Percentiles rank a stretch among this genome's conserved stretches.
Conservation (phyloP, 2,329 filamentous ascomycete species). For the Pseudohalonectria lignicola region DNA sequence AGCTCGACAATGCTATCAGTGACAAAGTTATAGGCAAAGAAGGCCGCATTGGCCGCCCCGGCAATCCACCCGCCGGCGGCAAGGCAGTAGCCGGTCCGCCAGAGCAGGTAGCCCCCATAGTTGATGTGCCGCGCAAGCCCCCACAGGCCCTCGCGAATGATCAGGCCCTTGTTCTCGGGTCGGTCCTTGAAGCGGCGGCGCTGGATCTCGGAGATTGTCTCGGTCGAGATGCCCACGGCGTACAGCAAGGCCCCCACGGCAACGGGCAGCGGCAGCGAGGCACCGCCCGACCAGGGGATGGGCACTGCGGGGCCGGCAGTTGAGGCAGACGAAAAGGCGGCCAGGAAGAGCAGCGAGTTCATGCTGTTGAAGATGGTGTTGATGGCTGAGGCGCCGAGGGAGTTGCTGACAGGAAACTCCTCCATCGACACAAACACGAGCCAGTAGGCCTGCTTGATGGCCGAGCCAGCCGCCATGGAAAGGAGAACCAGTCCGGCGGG, state of each 20-base stretch:
- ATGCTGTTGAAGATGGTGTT: slow-evolving; percentile 44
- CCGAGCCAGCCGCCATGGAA: slow-evolving; percentile 38
- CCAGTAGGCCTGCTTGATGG: slow-evolving; percentile 47
- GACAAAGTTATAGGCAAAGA: slow-evolving; percentile 19
- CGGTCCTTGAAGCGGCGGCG: slow-evolving; percentile 29
- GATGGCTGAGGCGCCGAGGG: slow-evolving; percentile 32
- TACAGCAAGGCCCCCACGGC: slow-evolving; percentile 39
- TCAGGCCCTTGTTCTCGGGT: slow-evolving; percentile 23
- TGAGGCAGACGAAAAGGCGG: slow-evolving; percentile 19
- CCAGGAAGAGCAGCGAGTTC: slow-evolving; percentile 43
- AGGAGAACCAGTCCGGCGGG: slow-evolving; percentile 31
- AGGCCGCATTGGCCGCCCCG: slow-evolving; percentile 16
- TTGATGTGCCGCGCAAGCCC: slow-evolving; percentile 26
- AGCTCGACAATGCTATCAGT: slow-evolving; percentile 18
- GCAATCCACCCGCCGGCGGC: slow-evolving; percentile 23
- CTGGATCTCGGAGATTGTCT: slow-evolving; percentile 46
- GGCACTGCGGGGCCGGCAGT: slow-evolving; percentile 9
- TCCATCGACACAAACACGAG: slow-evolving; percentile 33
- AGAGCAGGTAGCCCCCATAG: slow-evolving; percentile 25
- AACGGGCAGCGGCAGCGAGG: slow-evolving; percentile 20
- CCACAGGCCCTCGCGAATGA: slow-evolving; percentile 26
- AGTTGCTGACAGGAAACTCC: slow-evolving; percentile 30
- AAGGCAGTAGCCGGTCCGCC: slow-evolving; percentile 20
- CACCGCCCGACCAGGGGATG: slow-evolving; percentile 16
- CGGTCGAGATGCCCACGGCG: slow-evolving; percentile 36